phyloP scores from a whole-genome alignment of 805 yeast species.

The Candida coquimbonensis region DNA sequence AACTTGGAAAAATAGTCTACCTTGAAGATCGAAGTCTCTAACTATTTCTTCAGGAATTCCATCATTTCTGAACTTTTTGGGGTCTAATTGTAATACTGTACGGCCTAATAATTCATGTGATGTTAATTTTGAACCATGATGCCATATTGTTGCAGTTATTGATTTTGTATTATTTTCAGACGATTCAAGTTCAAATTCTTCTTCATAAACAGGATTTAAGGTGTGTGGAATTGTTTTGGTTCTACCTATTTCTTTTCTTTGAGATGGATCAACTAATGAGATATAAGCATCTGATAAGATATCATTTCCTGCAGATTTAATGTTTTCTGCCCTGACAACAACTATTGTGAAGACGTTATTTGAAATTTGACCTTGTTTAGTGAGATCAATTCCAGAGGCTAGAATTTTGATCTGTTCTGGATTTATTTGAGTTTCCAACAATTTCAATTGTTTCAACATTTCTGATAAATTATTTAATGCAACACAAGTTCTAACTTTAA shows the following conservation, averaged over 20 bases:
- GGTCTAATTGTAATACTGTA: constrained; percentile 52
- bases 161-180: constrained; percentile 36
- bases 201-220: constrained; percentile 78
- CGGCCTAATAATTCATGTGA: constrained; percentile 64
- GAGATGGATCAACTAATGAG: constrained; percentile 50
- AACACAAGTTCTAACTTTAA: constrained; percentile 59
- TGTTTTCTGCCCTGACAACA: constrained; percentile 55
- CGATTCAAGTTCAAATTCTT: constrained; percentile 59
- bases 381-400: constrained; percentile 26
- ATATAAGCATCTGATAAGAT: constrained; percentile 53
- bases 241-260: constrained; percentile 51
- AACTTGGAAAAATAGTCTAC: constrained; percentile 57
- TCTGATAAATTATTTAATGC: constrained; percentile 63
- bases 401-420: constrained; percentile 44
- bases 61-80: constrained; percentile 54
- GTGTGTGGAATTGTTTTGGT: constrained; percentile 60
- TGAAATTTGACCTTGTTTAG: constrained; percentile 19
- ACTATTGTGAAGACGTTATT: constrained; percentile 59
- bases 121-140: constrained; percentile 39
- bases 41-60: constrained; percentile 58
- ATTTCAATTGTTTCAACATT: constrained; percentile 39
- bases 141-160: constrained; percentile 64
- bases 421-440: constrained; percentile 48
- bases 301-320: constrained; percentile 39
- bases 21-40: constrained; percentile 56